A percentile compares a stretch with the other conserved stretches of the same genome.
Conservation (phyloP, 2,329 filamentous ascomycete genomes). For the Helotiales sp. region DNA sequence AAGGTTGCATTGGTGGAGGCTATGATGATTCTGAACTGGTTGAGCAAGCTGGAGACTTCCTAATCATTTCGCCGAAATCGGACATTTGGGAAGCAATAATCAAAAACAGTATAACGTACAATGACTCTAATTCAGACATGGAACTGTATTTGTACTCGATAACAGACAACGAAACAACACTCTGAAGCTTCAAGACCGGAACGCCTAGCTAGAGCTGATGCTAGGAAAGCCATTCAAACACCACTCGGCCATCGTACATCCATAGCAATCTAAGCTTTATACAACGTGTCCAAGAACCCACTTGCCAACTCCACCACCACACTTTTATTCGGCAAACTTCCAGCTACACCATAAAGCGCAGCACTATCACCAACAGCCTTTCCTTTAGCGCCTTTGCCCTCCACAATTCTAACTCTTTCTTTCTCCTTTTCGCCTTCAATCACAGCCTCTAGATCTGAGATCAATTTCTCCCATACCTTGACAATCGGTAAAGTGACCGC, state of each 20-base stretch:
- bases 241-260: conserved; percentile 5
- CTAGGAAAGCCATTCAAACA: conserved; percentile 9
- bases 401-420: conserved; percentile 69
- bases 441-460: conserved; percentile 68
- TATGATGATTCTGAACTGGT: conserved; percentile 39
- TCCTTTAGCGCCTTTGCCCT: conserved; percentile 66
- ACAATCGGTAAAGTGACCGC: conserved; percentile 88
- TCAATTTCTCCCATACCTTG: conserved; percentile 76
- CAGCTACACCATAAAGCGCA: conserved; percentile 91
- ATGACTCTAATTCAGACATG: neutral
- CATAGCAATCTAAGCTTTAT: conserved; percentile 65
- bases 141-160: neutral
- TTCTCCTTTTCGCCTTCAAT: conserved; percentile 77
- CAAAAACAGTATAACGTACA: neutral
- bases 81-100: neutral
- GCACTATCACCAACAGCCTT: conserved; percentile 76
- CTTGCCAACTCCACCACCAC: conserved; percentile 87
- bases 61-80: conserved; percentile 6
- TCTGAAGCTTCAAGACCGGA: neutral
- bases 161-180: conserved; percentile 1
- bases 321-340: conserved; percentile 92
- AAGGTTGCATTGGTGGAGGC: conserved; percentile 43
- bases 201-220: conserved; percentile 9
- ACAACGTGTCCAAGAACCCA: conserved; percentile 89
- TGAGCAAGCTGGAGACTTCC: conserved; percentile 35